A percentile compares a stretch with the other conserved stretches of the same genome.
Conservation (phyloP, 1,284 basidiomycete species). For the Leccinum griseonigrum region DNA sequence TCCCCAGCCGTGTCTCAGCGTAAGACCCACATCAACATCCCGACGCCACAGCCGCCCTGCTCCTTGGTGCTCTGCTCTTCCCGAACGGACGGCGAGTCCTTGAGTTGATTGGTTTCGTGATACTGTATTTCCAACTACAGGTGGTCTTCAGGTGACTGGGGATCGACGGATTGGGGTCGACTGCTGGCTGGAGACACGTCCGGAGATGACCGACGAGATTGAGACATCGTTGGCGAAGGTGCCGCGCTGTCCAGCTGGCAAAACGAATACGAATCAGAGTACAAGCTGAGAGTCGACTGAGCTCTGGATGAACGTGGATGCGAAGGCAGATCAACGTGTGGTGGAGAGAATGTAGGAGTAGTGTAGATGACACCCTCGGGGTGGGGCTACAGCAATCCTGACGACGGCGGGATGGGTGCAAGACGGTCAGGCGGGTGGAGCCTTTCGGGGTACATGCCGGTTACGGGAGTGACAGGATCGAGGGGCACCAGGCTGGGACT, state of each 20-base stretch:
- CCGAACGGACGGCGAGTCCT: constrained; percentile 74
- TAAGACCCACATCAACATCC: constrained; percentile 91
- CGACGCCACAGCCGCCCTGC: constrained; percentile 79
- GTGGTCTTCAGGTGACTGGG: constrained; percentile 55
- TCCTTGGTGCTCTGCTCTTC: constrained; percentile 60
- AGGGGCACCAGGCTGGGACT: constrained; percentile 15
- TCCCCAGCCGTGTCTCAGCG: constrained; percentile 90
- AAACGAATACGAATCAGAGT: constrained; percentile 61
- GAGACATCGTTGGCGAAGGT: constrained; percentile 38
- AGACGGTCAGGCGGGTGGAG: not conserved
- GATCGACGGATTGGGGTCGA: constrained; percentile 10
- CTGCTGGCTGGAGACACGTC: too few relatives aligned
- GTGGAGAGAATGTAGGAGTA: constrained; percentile 14
- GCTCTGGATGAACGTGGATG: constrained; percentile 35
- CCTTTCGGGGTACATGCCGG: constrained; percentile 14
- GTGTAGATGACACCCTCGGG: constrained; percentile 14
- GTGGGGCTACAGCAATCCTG: constrained; percentile 10
- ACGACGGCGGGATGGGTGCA: not conserved
- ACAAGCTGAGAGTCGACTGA: constrained; percentile 49
- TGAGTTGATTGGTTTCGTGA: constrained; percentile 77
- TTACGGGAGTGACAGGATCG: constrained; percentile 23
- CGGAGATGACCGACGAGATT: constrained; percentile 11
- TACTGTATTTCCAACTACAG: constrained; percentile 77
- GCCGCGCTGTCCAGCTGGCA: constrained; percentile 51
- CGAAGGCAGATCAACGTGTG: constrained; percentile 19